Base-by-base conservation (phyloP, 202 grass and related monocot species). In the Hordeum pubiflorum region DNA sequence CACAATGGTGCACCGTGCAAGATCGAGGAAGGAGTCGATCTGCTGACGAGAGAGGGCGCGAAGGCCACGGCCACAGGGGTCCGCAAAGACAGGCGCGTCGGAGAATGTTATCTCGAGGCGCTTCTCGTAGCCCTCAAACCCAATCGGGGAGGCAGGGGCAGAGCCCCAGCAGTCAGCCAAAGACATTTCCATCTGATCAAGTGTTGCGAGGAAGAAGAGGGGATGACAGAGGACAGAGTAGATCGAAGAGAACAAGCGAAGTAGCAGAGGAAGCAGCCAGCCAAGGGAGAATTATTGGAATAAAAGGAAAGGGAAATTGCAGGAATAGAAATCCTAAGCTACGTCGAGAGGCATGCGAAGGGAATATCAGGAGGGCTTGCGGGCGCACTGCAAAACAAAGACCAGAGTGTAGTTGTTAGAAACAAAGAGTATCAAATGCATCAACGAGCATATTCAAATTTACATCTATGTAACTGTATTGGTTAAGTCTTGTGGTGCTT, bases 281-380 rank as follows among this genome's bases (percentile, higher is more conserved):
- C 88, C 89, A 82, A 84, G 85, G 88, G 80, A 81, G 82, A 81
- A 61, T 79, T 86, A 79, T 22, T 48, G 64, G 80, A 76, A 26
- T 8, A 14, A 84, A 43, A 59, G n/a, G 10, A 34, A 65, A 6
- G 84, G 34, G 74, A 79, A 84, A 87, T 84, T 58, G 40, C 78
- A 89, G 57, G 63, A 22, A 87, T 36, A 7, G 82, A 87, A 75
- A 90, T 92, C 61, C 94, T 97, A 94, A 33, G 84, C 91, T 94
- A 91, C 46, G 11, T 84, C 44, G 24, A 63, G 82, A 77, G 71
- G 83, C 87, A 92, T 78, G 66, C 69, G 77, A 68, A 81, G 39
- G 82, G 72, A 26, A 75, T 94, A 90, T 97, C 91, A 97, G 89
- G 94, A 97, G 87, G 94, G 94, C 76, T 90, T 91, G 82, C 94